A percentile compares a stretch with the other conserved stretches of the same genome.
These are phyloP conservation scores for Theobroma cacao DNA, from an alignment of 345 rosid genomes.

Conservation along the genomic window DNA sequence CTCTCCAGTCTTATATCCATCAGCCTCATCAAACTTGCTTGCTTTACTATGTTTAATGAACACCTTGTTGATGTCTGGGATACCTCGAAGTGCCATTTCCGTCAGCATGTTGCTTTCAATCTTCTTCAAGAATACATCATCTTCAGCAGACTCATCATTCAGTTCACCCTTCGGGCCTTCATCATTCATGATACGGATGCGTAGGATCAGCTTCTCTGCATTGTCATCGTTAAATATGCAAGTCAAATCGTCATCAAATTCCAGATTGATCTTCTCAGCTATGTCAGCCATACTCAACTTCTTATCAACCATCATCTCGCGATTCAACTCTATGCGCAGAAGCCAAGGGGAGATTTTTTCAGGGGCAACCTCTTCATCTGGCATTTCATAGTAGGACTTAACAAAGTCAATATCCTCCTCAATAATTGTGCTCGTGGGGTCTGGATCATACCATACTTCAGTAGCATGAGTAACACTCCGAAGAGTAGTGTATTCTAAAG, in stretches of 20 bases:
- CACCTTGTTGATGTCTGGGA: slow-evolving; percentile 93
- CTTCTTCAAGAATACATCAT: slow-evolving; percentile 94
- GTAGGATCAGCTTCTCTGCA: slow-evolving; percentile 87
- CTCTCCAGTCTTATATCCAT: slow-evolving; percentile 75
- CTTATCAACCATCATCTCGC: slow-evolving; percentile 99
- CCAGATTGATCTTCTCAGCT: slow-evolving; percentile 93
- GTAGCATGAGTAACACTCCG: slow-evolving; percentile 96
- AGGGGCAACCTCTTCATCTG: slow-evolving; percentile 92
- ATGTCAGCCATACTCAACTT: slow-evolving; percentile 94
- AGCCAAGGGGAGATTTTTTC: slow-evolving; percentile 98
- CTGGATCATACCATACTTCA: slow-evolving; percentile 98
- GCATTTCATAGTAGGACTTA: slow-evolving; percentile 95
- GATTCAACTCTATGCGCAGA: slow-evolving; percentile 93
- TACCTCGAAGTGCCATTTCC: slow-evolving; percentile 97
- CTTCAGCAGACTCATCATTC: slow-evolving; percentile 91
- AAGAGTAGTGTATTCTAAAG: slow-evolving; percentile 93
- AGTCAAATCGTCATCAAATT: slow-evolving; percentile 87
- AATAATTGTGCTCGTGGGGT: slow-evolving; percentile 86
- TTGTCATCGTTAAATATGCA: slow-evolving; percentile 96
- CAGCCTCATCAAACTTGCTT: slow-evolving; percentile 76
- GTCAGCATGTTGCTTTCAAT: slow-evolving; percentile 96
- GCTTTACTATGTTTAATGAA: slow-evolving; percentile 79
- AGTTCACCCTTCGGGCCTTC: slow-evolving; percentile 89
- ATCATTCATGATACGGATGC: slow-evolving; percentile 91
- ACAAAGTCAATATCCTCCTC: slow-evolving; percentile 94